These are phyloP conservation scores for Pseudocercospora pini-densiflorae DNA, from an alignment of 2,329 filamentous ascomycete genomes.

Conservation along the genomic window DNA sequence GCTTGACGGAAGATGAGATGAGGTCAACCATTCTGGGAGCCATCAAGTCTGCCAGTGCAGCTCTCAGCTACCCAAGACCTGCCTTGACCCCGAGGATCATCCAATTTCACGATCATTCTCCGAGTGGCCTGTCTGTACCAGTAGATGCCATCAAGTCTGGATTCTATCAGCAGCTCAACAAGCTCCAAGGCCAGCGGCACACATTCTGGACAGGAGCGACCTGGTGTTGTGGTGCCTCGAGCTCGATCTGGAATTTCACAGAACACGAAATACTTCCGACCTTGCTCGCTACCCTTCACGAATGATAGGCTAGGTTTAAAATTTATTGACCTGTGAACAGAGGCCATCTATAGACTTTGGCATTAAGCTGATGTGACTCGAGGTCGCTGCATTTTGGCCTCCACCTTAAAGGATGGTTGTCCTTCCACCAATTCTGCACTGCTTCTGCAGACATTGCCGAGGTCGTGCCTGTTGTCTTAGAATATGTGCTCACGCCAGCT, in stretches of 20 bases:
- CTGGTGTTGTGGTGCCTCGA: not conserved
- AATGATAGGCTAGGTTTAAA: not conserved
- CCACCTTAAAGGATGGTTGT: not conserved
- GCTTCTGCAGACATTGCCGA: not conserved
- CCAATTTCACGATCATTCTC: no score
- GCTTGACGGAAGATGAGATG: no score
- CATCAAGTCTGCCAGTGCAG: no score
- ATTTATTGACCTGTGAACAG: not conserved
- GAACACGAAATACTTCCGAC: not conserved
- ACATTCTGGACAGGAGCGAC: not conserved
- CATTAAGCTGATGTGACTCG: not conserved
- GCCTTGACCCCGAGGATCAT: no score
- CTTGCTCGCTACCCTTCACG: not conserved
- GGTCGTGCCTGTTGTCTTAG: not conserved
- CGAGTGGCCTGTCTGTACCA: no score
- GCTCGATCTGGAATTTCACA: not conserved
- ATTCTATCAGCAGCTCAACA: not conserved
- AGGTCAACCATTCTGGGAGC: no score
- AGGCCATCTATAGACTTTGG: not conserved
- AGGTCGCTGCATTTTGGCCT: not conserved
- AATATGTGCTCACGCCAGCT: not conserved
- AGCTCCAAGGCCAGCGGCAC: not conserved
- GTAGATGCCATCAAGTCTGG: not conserved
- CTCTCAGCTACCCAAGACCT: no score
- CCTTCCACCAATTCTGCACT: not conserved